phyloP scores from a whole-genome alignment of 2,329 filamentous ascomycete species.

The Tolypocladium album region DNA sequence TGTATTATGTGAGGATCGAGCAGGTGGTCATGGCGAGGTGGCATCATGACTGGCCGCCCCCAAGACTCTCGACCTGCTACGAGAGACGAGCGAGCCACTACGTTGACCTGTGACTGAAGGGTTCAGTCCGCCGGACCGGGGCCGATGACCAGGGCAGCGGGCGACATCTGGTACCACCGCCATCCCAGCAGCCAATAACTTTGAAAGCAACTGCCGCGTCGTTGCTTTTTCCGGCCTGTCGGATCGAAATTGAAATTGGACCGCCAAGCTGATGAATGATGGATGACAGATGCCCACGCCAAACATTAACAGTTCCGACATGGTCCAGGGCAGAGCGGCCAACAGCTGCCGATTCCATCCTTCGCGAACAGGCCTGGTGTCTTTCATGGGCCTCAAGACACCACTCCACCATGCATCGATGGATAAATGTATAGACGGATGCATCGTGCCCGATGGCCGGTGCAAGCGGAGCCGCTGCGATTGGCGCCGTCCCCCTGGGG shows the following conservation, averaged over 20 bases:
- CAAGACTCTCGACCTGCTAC: neutral
- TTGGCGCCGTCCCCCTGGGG: neutral
- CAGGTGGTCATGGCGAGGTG: neutral
- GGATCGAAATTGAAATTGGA: neutral
- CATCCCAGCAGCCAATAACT: neutral
- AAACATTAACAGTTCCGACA: neutral
- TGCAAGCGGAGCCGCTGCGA: neutral
- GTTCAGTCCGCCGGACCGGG: neutral
- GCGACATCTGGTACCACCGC: neutral
- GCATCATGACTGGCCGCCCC: neutral
- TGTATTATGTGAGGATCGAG: neutral
- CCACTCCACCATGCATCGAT: neutral
- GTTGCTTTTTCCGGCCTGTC: neutral
- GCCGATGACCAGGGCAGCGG: neutral
- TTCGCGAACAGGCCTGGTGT: neutral
- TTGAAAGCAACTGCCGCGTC: neutral
- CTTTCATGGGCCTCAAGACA: neutral
- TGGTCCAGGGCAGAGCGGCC: neutral
- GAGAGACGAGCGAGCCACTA: neutral
- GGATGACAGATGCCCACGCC: neutral
- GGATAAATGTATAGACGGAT: neutral
- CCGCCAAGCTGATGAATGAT: neutral
- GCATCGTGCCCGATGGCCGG: neutral
- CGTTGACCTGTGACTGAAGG: neutral
- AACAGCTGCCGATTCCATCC: neutral